phyloP scores from a whole-genome alignment of 1,139 yeast genomes.

The Geotrichum aggregatum region DNA sequence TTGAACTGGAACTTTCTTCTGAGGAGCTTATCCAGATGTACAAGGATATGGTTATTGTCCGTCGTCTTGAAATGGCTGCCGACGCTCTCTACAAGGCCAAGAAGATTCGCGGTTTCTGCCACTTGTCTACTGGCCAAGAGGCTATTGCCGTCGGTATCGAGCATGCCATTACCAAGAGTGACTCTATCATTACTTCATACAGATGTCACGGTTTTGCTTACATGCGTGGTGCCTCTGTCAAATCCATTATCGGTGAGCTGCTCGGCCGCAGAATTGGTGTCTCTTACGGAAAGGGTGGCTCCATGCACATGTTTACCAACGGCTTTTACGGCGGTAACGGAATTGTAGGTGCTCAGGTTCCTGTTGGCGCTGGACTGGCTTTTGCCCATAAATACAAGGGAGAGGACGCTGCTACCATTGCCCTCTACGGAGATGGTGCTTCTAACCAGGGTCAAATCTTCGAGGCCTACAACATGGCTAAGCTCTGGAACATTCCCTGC shows the following conservation, averaged over 20 bases:
- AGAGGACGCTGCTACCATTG: slow-evolving; percentile 70
- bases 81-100: slow-evolving; percentile 97
- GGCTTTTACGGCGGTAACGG: slow-evolving; percentile 99
- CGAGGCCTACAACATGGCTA: slow-evolving; percentile 97
- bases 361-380: slow-evolving; percentile 95
- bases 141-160: slow-evolving; percentile 98
- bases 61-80: slow-evolving; percentile 99
- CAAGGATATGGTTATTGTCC: slow-evolving; percentile 85
- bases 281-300: slow-evolving; percentile 97
- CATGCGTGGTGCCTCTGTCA: slow-evolving; percentile 91
- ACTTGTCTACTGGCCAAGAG: slow-evolving; percentile 97
- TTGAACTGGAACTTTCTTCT: slow-evolving; percentile 74
- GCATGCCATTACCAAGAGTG: slow-evolving; percentile 79
- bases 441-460: slow-evolving; percentile 98
- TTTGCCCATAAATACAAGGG: slow-evolving; percentile 93
- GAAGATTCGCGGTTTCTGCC: slow-evolving; percentile 96
- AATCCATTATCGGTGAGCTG: slow-evolving; percentile 87
- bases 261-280: slow-evolving; percentile 96
- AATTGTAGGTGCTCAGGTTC: slow-evolving; percentile 98
- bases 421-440: slow-evolving; percentile 98
- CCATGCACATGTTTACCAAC: slow-evolving; percentile 96
- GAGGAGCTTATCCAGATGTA: slow-evolving; percentile 82
- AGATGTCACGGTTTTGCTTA: slow-evolving; percentile 98
- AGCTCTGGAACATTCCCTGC: slow-evolving; percentile 94
- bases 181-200: slow-evolving; percentile 91